These are phyloP conservation scores for Przewalskia tangutica DNA, from an alignment of 257 asterid genomes.

Conservation along the genomic window DNA sequence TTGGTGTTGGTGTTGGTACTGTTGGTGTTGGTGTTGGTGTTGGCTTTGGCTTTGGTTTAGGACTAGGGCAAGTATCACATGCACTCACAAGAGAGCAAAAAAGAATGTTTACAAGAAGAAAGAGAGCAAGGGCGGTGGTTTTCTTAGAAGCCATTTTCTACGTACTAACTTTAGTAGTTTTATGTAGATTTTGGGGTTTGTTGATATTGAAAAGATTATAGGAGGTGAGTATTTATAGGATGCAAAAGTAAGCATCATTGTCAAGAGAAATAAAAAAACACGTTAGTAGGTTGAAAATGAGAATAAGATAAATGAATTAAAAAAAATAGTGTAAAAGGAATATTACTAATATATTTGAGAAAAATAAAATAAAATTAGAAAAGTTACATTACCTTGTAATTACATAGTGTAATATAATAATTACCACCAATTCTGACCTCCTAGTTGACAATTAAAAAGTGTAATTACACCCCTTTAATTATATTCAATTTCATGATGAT, in stretches of 20 bases:
- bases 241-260: background rate
- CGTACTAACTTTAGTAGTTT: background rate
- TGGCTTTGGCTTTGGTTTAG: slow-evolving; percentile 17
- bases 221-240: slow-evolving; percentile 29
- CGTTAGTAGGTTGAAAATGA: too few relatives aligned
- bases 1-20: too few relatives aligned
- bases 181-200: background rate
- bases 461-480: too few relatives aligned
- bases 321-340: too few relatives aligned
- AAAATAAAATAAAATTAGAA: too few relatives aligned
- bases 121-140: slow-evolving; percentile 28
- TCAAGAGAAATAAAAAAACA: background rate
- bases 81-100: slow-evolving; percentile 43
- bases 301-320: too few relatives aligned
- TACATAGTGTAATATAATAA: too few relatives aligned
- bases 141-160: slow-evolving; percentile 33
- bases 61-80: slow-evolving; percentile 12
- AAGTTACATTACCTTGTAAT: too few relatives aligned
- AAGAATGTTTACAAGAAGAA: slow-evolving; percentile 35
- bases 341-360: too few relatives aligned
- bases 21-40: background rate
- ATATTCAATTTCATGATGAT: too few relatives aligned
- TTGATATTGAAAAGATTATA: slow-evolving; percentile 12
- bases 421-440: too few relatives aligned
- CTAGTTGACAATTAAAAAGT: too few relatives aligned